These are phyloP conservation scores for Pseudonitzschia pungens DNA, from an alignment of 108 stramenopile species.

Conservation along the genomic window DNA sequence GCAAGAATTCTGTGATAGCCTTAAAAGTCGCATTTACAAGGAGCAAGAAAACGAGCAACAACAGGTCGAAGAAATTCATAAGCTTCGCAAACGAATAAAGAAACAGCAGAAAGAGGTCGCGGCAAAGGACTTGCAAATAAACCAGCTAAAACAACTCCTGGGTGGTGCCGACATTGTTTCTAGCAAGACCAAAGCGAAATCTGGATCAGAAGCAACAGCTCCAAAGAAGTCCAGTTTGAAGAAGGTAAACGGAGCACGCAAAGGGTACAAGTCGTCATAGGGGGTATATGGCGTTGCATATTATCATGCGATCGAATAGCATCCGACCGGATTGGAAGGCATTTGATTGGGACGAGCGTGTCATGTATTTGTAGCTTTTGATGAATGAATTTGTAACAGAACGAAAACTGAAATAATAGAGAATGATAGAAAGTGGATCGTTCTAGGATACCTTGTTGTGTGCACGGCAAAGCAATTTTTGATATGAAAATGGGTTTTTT, in stretches of 20 bases:
- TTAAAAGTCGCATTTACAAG: slow-evolving; percentile 9
- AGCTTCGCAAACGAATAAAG: slow-evolving; percentile 7
- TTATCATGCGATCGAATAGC: neutral
- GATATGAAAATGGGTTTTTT: no score
- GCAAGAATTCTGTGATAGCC: slow-evolving; percentile 12
- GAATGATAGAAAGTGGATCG: neutral
- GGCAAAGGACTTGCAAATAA: neutral
- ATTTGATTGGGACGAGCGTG: neutral
- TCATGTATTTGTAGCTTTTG: neutral
- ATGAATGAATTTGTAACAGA: no score
- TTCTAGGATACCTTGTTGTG: no score
- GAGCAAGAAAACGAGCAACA: slow-evolving; percentile 14
- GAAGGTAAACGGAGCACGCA: neutral
- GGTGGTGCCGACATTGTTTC: neutral
- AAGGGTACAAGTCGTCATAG: neutral
- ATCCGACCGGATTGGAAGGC: neutral
- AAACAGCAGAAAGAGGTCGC: slow-evolving; percentile 5
- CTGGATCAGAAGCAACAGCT: neutral
- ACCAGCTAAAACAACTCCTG: neutral
- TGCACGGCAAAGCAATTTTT: no score
- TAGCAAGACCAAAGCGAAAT: neutral
- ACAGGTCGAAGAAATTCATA: slow-evolving; percentile 13
- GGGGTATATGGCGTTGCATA: neutral
- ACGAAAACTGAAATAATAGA: neutral
- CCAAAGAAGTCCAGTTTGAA: slow-evolving; percentile 10